Percentiles rank a stretch among this genome's conserved stretches.
phyloP scores from a whole-genome alignment of 2,329 filamentous ascomycete species.

The Scedosporium apiospermum region DNA sequence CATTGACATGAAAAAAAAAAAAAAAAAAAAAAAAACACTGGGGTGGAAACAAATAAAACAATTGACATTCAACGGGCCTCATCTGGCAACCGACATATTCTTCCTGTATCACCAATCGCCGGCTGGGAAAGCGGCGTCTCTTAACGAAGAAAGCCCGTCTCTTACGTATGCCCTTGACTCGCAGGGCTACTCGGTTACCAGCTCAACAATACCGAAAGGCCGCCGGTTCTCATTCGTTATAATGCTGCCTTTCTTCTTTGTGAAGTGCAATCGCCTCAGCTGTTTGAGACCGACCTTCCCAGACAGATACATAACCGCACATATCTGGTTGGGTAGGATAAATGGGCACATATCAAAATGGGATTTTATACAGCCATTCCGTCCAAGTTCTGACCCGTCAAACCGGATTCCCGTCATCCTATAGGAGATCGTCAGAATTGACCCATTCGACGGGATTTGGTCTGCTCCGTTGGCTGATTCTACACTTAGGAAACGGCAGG shows the following conservation, averaged over 20 bases:
- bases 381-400: not conserved
- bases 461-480: not conserved
- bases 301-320: not conserved
- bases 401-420: not conserved
- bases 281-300: not conserved
- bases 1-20: not conserved
- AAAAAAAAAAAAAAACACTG: too few species aligned
- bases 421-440: not conserved
- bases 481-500: not conserved
- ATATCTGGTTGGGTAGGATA: slow-evolving; percentile 3
- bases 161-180: not conserved
- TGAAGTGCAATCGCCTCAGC: too few species aligned
- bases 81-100: not conserved
- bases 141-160: not conserved
- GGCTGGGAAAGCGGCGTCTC: not conserved
- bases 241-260: too few species aligned
- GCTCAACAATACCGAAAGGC: not conserved
- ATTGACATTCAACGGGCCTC: not conserved
- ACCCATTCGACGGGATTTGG: not conserved
- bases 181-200: not conserved
- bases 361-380: not conserved
- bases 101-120: not conserved
- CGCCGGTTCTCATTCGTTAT: too few species aligned
- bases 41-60: not conserved
- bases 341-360: not conserved